These are phyloP conservation scores for Spatholobus suberectus DNA, from an alignment of 306 rosid genomes.

Conservation along the genomic window DNA sequence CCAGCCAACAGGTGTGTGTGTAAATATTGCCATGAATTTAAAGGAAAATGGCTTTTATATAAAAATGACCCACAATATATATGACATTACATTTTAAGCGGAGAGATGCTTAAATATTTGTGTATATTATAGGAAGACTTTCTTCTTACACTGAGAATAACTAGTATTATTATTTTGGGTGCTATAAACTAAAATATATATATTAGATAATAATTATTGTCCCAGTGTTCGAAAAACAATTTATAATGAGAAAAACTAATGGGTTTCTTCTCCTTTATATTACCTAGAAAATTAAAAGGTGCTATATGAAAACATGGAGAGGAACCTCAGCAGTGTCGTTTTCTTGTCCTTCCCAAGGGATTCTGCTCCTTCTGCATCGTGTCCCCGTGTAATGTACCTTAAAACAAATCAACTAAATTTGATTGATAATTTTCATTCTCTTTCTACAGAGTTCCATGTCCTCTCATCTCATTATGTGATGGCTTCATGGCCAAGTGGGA, in stretches of 20 bases:
- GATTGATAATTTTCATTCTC: conserved; percentile 17
- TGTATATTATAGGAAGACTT: not conserved
- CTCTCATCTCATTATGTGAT: not conserved
- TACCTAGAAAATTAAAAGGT: not conserved
- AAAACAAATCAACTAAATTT: not conserved
- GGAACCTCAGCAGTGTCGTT: not conserved
- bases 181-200: not conserved
- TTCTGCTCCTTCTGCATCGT: not conserved
- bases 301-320: not conserved
- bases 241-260: not conserved
- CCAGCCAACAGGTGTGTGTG: not conserved
- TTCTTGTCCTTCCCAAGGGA: not conserved
- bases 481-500: conserved; percentile 49
- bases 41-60: not conserved
- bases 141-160: not conserved
- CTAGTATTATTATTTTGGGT: not conserved
- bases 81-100: not conserved
- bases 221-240: not conserved
- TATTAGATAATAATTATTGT: not conserved
- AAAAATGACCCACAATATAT: not conserved
- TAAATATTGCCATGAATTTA: not conserved
- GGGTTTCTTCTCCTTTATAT: not conserved
- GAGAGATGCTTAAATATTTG: not conserved
- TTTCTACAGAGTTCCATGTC: conserved; percentile 39
- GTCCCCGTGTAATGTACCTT: not conserved